Base-by-base conservation (phyloP, 2,329 filamentous ascomycete genomes). In the Epichloe glyceriae region DNA sequence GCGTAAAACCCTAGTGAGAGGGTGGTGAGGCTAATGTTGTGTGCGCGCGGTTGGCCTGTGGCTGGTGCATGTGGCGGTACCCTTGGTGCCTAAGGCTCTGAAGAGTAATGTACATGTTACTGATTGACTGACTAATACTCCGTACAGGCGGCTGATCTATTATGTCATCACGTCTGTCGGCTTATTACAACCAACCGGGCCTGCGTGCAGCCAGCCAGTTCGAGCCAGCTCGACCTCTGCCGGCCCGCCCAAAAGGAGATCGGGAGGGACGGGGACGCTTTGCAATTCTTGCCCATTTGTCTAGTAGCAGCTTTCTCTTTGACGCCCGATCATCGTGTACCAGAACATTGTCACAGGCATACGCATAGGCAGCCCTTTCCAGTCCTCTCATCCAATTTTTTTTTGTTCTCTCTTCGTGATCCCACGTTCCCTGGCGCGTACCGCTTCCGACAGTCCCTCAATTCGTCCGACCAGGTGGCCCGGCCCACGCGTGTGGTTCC, bases 1-100 rank as follows among this genome's bases (percentile, higher is more conserved):
- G 65, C 60, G 65, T 62, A 58, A 66, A 68, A 61, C 64, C 66
- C 66, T 67, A 67, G 63, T 54, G 58, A 55, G 45, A 41, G 22
- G 34, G 33, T 11, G 42, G 17, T n/a, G 37, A 33, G 42, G 17
- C 17, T 49, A 7, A 4, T 19, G 35, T 39, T 20, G 40, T 50
- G 30, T 39, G 48, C 8, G n/a, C 10, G 30, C 5, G 30, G 15
- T n/a, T 26, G 22, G 15, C 20, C 12, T 49, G 47, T 49, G 40
- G 47, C 47, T 38, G 8, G 20, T 26, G n/a, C 5, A 14, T 15
- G 40, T 30, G 20, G 19, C 30, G 40, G 22, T 5, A 4, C 4
- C 2, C 12, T 19, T 37, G 12, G 8, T 45, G 48, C 48, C 42
- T 46, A 17, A 50, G 48, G 48, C 17, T 34, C n/a, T 2, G 3